These are phyloP conservation scores for Fusarium sp. DNA, from an alignment of 2,329 filamentous ascomycete species.

Conservation along the genomic window DNA sequence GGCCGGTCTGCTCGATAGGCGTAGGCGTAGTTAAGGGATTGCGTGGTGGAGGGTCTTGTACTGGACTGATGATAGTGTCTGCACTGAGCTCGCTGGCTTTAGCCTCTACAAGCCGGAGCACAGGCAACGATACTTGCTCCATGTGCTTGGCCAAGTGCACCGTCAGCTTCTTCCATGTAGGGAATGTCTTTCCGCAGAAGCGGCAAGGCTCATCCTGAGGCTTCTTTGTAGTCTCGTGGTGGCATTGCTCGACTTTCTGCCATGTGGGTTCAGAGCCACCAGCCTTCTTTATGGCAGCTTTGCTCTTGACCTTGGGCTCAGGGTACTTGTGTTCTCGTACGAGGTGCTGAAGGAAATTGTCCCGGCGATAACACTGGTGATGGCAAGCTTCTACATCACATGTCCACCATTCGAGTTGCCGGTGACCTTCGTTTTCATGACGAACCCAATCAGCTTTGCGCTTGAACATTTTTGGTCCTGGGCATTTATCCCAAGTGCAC, in stretches of 20 bases:
- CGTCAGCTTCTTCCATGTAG: slow-evolving; percentile 91
- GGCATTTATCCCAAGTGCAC: slow-evolving; percentile 86
- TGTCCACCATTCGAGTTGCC: slow-evolving; percentile 90
- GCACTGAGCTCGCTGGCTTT: slow-evolving; percentile 61
- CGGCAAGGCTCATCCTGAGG: slow-evolving; percentile 84
- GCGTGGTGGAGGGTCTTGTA: slow-evolving; percentile 63
- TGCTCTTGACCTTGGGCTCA: slow-evolving; percentile 84
- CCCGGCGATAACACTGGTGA: slow-evolving; percentile 85
- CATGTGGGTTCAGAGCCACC: slow-evolving; percentile 73
- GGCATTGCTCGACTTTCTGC: slow-evolving; percentile 82
- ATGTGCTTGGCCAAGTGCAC: slow-evolving; percentile 96
- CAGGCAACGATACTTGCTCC: slow-evolving; percentile 88
- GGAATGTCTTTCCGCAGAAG: slow-evolving; percentile 85
- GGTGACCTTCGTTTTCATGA: slow-evolving; percentile 91
- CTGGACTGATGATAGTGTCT: slow-evolving; percentile 75
- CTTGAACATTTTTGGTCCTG: slow-evolving; percentile 91
- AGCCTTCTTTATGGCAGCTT: slow-evolving; percentile 71
- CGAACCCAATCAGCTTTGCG: slow-evolving; percentile 96
- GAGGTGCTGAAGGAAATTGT: slow-evolving; percentile 93
- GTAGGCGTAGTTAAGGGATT: slow-evolving; percentile 45
- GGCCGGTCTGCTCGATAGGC: slow-evolving; percentile 39
- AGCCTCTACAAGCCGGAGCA: slow-evolving; percentile 69
- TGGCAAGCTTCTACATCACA: slow-evolving; percentile 84
- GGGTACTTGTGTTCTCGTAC: slow-evolving; percentile 89
- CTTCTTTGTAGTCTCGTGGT: slow-evolving; percentile 71